A percentile compares a stretch with the other conserved stretches of the same genome.
These are phyloP conservation scores for Verticillium nubilum DNA, from an alignment of 2,329 filamentous ascomycete genomes.

Conservation along the genomic window DNA sequence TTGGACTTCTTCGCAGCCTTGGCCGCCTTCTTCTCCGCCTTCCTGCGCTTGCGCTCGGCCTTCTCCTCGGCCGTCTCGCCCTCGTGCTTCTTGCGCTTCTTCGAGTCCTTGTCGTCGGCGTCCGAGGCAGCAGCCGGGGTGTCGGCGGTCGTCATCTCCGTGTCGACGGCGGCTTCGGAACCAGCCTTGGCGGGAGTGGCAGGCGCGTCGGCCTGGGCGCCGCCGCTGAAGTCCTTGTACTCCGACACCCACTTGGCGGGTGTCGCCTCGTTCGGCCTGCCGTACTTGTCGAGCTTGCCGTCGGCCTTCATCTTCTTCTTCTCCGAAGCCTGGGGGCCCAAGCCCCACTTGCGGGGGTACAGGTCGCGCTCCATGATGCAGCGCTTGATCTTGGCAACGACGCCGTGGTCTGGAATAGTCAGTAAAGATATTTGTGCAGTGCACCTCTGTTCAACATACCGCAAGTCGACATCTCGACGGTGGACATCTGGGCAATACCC, in stretches of 20 bases:
- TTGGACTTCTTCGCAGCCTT: conserved; percentile 52
- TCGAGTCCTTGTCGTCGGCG: conserved; percentile 49
- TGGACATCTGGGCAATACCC: conserved; percentile 96
- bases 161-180: conserved; percentile 32
- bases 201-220: conserved; percentile 37
- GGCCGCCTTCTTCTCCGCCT: conserved; percentile 55
- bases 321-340: conserved; percentile 86
- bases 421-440: background rate
- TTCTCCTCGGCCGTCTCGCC: conserved; percentile 68
- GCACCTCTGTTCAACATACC: conserved; percentile 3
- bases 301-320: conserved; percentile 99
- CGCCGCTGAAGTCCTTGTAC: conserved; percentile 83
- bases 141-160: conserved; percentile 10
- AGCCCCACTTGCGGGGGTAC: conserved; percentile 93
- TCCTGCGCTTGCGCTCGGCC: conserved; percentile 54
- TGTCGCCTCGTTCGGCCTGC: conserved; percentile 85
- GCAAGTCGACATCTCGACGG: conserved; percentile 92
- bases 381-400: conserved; percentile 97
- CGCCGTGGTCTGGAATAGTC: conserved; percentile 66
- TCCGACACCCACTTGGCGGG: conserved; percentile 87
- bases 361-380: conserved; percentile 99
- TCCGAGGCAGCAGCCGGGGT: conserved; percentile 30
- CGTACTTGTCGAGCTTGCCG: conserved; percentile 97
- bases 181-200: conserved; percentile 35
- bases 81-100: conserved; percentile 76